These are phyloP conservation scores for Thermoascus crustaceus DNA, from an alignment of 2,329 filamentous ascomycete genomes.

Conservation along the genomic window DNA sequence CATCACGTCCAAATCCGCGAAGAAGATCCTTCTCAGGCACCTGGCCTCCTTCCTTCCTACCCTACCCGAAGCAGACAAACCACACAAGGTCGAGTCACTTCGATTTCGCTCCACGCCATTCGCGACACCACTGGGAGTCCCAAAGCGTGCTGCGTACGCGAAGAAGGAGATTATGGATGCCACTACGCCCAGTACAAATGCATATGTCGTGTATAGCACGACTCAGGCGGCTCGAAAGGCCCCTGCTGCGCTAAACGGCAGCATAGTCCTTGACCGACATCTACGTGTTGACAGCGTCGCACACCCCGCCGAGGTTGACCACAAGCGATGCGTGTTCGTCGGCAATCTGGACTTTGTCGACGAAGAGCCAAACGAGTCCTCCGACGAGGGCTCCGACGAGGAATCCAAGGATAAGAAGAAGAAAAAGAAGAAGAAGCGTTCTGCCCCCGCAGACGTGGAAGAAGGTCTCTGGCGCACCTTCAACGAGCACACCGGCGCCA, in stretches of 20 bases:
- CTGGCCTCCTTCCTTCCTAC: conserved; percentile 64
- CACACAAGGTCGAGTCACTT: conserved; percentile 76
- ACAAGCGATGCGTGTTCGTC: conserved; percentile 88
- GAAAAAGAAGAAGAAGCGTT: conserved; percentile 62
- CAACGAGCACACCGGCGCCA: conserved; percentile 26
- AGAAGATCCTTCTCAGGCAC: conserved; percentile 68
- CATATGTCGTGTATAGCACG: conserved; percentile 83
- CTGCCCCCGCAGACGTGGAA: conserved; percentile 74
- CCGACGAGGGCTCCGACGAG: conserved; percentile 52
- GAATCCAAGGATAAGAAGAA: conserved; percentile 39
- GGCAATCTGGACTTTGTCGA: conserved; percentile 96
- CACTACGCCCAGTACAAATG: conserved; percentile 88
- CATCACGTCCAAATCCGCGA: conserved; percentile 72
- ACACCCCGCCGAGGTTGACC: conserved; percentile 72
- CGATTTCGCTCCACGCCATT: conserved; percentile 93
- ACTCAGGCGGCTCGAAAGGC: conserved; percentile 67
- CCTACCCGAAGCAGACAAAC: conserved; percentile 40
- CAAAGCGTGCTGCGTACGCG: conserved; percentile 90
- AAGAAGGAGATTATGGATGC: conserved; percentile 84
- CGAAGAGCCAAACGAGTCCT: conserved; percentile 65
- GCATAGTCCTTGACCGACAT: conserved; percentile 74
- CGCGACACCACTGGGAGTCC: conserved; percentile 58
- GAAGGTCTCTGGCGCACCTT: conserved; percentile 57
- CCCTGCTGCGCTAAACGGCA: conserved; percentile 71
- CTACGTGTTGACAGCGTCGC: conserved; percentile 85